Base-by-base conservation (phyloP, 2,329 filamentous ascomycete genomes). In the Cordyceps fumosorosea region DNA sequence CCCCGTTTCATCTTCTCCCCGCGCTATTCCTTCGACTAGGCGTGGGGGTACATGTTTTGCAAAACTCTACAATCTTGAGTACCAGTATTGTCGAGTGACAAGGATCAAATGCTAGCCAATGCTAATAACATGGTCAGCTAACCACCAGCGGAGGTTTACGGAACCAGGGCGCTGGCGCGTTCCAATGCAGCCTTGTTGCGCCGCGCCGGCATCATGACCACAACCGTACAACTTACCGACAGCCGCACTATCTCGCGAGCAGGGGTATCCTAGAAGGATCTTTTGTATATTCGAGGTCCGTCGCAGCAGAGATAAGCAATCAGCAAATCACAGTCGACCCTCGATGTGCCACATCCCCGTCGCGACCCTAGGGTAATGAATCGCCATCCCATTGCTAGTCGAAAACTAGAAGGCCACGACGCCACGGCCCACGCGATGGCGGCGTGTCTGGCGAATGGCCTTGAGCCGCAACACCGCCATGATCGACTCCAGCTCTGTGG, bases 331-430 rank as follows among this genome's bases (percentile, higher is more conserved):
- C 48, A 44, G 22, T 18, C 18, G 2, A 8, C 18, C 40, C 12
- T 44, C 40, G 16, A 44, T 10, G 22, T 5, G 1, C 3, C 29
- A 10, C 14, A 18, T 16, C n/a, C 47, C 20, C 57, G n/a, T 53
- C 22, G 16, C 26, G 26, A 20, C 7, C 44, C 24, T 14, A 37
- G n/a, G 26, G 32, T 5, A 60, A 54, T 60, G 40, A 53, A 54
- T 60, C 48, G 45, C 29, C 55, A 48, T 8, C 7, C 45, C 45
- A 58, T 20, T 47, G 56, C 56, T 58, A 51, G 56, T 51, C 56
- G 45, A 7, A 58, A 42, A 51, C 20, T 2, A 40, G 32, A 53
- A 52, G 37, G 12, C 48, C 47, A 22, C n/a, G 40, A 51, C 56
- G 56, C 45, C 45, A 58, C 56, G 20, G 20, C 44, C n/a, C 20